A percentile compares a stretch with the other conserved stretches of the same genome.
phyloP scores from a whole-genome alignment of 202 grass and related monocot species.

The Musa balbisiana region DNA sequence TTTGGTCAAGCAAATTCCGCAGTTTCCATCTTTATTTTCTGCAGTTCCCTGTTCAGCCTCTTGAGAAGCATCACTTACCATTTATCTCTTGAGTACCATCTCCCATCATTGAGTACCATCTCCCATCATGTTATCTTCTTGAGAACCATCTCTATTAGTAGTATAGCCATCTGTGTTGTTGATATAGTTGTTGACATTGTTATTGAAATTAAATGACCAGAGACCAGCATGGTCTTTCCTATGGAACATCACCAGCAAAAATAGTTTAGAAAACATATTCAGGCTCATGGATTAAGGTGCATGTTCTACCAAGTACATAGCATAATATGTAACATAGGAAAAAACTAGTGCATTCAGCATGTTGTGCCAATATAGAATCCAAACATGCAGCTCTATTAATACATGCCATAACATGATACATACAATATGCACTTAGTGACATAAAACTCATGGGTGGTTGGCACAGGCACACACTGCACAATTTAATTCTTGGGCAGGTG shows the following conservation, averaged over 20 bases:
- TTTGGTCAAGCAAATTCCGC: constrained; percentile 31
- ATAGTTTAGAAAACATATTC: too few species aligned
- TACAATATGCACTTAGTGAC: background rate
- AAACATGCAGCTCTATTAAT: background rate
- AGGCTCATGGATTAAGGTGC: too few species aligned
- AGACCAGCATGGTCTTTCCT: constrained; percentile 32
- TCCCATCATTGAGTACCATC: constrained; percentile 32
- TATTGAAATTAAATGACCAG: constrained; percentile 29
- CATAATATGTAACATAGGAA: background rate
- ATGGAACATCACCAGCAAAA: constrained; percentile 18
- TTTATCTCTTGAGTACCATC: constrained; percentile 21
- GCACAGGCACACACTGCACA: background rate
- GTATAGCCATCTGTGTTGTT: background rate
- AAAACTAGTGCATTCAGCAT: background rate
- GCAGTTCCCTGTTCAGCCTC: constrained; percentile 43
- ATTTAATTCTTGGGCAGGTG: too few species aligned
- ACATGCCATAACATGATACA: background rate
- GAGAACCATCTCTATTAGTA: constrained; percentile 25
- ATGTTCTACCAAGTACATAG: too few species aligned
- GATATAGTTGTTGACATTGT: constrained; percentile 35
- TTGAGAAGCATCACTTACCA: constrained; percentile 41
- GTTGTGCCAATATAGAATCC: background rate
- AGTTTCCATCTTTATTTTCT: constrained; percentile 46
- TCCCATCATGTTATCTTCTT: constrained; percentile 32
- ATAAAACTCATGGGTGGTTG: background rate